Percentiles rank a stretch among this genome's conserved stretches.
Conservation (phyloP, 2,329 filamentous ascomycete genomes). For the Hymenoscyphus salicellus region DNA sequence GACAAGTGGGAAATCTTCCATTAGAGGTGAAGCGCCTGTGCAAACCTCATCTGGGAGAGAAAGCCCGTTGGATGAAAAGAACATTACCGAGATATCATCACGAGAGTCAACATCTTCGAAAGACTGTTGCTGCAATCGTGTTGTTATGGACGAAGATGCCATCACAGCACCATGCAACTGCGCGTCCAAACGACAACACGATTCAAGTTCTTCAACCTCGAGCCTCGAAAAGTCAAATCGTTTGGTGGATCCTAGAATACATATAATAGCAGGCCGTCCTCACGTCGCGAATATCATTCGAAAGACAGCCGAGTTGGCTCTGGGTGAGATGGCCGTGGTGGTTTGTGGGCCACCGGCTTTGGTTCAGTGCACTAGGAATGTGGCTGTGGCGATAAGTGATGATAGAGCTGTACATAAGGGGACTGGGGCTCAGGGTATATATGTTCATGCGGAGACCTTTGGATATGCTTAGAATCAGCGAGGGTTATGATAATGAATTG, state of each 20-base stretch:
- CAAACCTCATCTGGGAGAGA: constrained; percentile 8
- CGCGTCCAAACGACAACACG: constrained; percentile 30
- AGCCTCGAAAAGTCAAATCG: constrained; percentile 9
- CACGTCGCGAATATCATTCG: constrained; percentile 50
- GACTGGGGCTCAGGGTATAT: constrained; percentile 61
- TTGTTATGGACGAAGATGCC: constrained; percentile 45
- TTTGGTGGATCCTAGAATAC: constrained; percentile 12
- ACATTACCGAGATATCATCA: constrained; percentile 4
- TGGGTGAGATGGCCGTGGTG: constrained; percentile 60
- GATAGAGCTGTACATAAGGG: constrained; percentile 65
- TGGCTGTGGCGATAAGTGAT: constrained; percentile 56
- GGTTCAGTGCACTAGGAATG: constrained; percentile 52
- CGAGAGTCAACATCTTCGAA: constrained; percentile 24
- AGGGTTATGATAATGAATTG: background rate
- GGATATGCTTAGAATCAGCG: constrained; percentile 35
- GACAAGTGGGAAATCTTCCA: constrained; percentile 24
- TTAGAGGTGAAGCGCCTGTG: background rate
- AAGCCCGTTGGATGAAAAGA: constrained; percentile 11
- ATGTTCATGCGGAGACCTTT: constrained; percentile 60
- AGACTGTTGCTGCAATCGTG: constrained; percentile 49
- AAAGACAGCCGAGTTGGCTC: constrained; percentile 53
- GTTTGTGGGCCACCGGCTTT: constrained; percentile 59
- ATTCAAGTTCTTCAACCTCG: constrained; percentile 17
- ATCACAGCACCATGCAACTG: constrained; percentile 40
- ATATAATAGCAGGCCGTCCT: constrained; percentile 49